A percentile compares a stretch with the other conserved stretches of the same genome.
Evolutionary conservation across 805 yeast species (phyloP).

Genomic region (Yamadazyma ubonensis): DNA sequence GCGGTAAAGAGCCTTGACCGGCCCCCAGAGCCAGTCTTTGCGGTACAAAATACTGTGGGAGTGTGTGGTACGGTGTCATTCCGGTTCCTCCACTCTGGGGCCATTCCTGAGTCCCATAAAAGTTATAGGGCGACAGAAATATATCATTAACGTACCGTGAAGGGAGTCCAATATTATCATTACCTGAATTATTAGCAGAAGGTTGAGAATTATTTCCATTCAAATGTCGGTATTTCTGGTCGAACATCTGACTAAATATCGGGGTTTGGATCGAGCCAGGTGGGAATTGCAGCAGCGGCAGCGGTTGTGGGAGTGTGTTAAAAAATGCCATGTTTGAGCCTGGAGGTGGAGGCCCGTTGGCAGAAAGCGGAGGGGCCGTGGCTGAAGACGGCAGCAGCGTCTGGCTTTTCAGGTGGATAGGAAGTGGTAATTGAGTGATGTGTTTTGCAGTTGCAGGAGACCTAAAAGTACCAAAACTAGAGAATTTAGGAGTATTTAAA

Average conservation of each 20-base stretch:
- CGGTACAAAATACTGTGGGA: conserved; percentile 33
- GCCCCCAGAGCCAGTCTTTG: conserved; percentile 1
- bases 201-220: conserved; percentile 3
- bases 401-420: conserved; percentile 36
- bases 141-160: conserved; percentile 68
- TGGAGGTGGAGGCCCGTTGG: conserved; percentile 14
- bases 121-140: conserved; percentile 79
- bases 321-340: conserved; percentile 18
- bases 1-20: not conserved
- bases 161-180: conserved; percentile 50
- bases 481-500: conserved; percentile 20
- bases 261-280: conserved; percentile 31
- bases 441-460: conserved; percentile 34
- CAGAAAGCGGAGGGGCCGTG: conserved; percentile 39
- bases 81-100: conserved; percentile 30
- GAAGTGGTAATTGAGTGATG: conserved; percentile 32
- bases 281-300: conserved; percentile 24
- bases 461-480: conserved; percentile 24
- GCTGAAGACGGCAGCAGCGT: conserved; percentile 41
- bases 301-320: conserved; percentile 25
- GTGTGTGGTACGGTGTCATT: conserved; percentile 35
- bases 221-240: conserved; percentile 8
- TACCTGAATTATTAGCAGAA: conserved; percentile 9
- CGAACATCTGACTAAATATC: conserved; percentile 32
- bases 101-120: conserved; percentile 57